Base-by-base conservation (phyloP, 2,329 filamentous ascomycete species). In the Pseudogymnoascus sp. region DNA sequence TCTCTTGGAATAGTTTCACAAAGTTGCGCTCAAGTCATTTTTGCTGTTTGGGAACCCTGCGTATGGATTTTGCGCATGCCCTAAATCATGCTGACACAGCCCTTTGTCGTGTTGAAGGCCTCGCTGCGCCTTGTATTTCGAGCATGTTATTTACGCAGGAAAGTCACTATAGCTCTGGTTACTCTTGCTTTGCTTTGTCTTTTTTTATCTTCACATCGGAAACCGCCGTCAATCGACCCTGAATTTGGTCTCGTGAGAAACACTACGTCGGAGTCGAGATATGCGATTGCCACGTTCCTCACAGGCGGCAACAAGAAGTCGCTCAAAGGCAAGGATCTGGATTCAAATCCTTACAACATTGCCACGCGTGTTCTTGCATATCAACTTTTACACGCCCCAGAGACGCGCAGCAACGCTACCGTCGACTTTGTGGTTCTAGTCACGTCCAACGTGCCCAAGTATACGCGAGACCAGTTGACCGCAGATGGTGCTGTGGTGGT, bases 391-490 rank as follows among this genome's bases (percentile, higher is more conserved):
- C 73, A 77, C 60, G 72, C 69, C 18, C 66, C 70, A 0, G 62
- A 69, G 8, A 78, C 76, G 2, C 67, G 69, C 28, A 68, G 69
- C 18, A 69, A 70, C 14, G 64, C 64, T 16, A 63, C 66, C 0
- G 74, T 76, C 14, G 69, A 70, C 9, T 74, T 76, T 63, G 64
- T 78, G 39, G 72, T 77, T 8, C 66, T 77, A 8, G 71, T 72
- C 16, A 73, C 72, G 1, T 58, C 66, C 11, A 66, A 70, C 20
- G 66, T 75, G 43, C 62, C 69, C n/a, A 39, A 65, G 7, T 64
- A 63, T 34, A 73, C 75, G 61, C 68, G 70, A 28, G 65, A 69
- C 12, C 70, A 68, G 35, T 69, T 78, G 6, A 62, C 64, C 14
- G 62, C 65, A 41, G 75, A 77, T 62, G 76, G 76, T 8, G 76